Evolutionary conservation across 2,329 filamentous ascomycete species (phyloP).

Genomic region (Ophiostoma quercus): DNA sequence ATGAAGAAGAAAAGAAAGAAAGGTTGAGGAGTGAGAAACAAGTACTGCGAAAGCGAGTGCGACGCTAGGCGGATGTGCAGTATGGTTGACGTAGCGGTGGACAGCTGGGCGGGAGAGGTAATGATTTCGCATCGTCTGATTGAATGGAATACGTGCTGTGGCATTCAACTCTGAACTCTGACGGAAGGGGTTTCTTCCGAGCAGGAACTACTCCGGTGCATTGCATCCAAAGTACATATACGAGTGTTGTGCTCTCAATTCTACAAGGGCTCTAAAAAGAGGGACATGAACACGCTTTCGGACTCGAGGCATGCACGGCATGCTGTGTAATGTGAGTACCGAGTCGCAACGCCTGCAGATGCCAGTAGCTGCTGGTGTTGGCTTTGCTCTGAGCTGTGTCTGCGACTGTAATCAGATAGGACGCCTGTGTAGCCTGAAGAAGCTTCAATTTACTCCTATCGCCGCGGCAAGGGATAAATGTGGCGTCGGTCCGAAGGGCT

Average conservation of each 20-base stretch:
- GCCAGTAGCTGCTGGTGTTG: background rate
- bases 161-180: background rate
- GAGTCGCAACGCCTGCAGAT: background rate
- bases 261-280: background rate
- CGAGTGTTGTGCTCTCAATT: background rate
- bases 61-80: background rate
- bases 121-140: background rate
- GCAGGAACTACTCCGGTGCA: background rate
- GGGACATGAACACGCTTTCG: background rate
- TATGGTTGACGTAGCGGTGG: background rate
- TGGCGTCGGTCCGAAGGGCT: conserved; percentile 8
- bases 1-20: background rate
- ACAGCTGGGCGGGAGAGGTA: background rate
- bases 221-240: background rate
- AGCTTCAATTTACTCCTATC: background rate
- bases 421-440: background rate
- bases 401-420: background rate
- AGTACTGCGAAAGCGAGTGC: background rate
- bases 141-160: background rate
- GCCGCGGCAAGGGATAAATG: background rate
- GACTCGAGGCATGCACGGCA: background rate
- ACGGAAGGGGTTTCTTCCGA: background rate
- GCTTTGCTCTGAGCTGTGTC: background rate
- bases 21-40: background rate
- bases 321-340: background rate